Conservation (phyloP, 164 flowering plant species). For the Aristolochia californica region DNA sequence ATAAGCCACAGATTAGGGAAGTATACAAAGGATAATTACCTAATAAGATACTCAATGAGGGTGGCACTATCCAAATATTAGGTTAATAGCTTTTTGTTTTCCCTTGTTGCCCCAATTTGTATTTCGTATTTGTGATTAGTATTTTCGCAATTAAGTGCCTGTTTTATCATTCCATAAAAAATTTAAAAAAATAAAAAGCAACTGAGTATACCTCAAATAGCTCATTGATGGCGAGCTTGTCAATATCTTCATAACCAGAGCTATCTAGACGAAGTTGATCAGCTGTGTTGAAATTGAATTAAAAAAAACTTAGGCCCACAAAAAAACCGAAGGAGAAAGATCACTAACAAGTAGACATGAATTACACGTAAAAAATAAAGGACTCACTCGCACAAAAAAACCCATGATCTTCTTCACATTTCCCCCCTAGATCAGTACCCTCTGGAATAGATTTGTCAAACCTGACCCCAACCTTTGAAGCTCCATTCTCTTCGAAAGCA, state of each 20-base stretch:
- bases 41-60: too few relatives aligned
- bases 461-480: conserved; percentile 82
- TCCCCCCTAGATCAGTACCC: conserved; percentile 79
- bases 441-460: conserved; percentile 69
- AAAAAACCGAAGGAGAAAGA: not conserved
- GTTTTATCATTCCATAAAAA: too few relatives aligned
- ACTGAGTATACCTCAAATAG: conserved; percentile 62
- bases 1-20: too few relatives aligned
- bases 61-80: too few relatives aligned
- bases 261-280: conserved; percentile 48
- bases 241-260: conserved; percentile 58
- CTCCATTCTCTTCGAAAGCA: conserved; percentile 64
- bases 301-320: not conserved
- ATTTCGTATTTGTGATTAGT: too few relatives aligned
- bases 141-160: too few relatives aligned
- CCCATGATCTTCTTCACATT: conserved; percentile 75
- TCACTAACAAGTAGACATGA: not conserved
- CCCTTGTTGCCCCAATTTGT: too few relatives aligned
- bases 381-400: conserved; percentile 75
- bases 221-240: conserved; percentile 56
- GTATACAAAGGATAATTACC: too few relatives aligned
- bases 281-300: conserved; percentile 30
- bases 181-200: too few relatives aligned
- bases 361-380: not conserved
- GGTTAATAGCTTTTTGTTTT: too few relatives aligned